phyloP scores from a whole-genome alignment of 768 basidiomycete genomes.

The Suillus bovinus region DNA sequence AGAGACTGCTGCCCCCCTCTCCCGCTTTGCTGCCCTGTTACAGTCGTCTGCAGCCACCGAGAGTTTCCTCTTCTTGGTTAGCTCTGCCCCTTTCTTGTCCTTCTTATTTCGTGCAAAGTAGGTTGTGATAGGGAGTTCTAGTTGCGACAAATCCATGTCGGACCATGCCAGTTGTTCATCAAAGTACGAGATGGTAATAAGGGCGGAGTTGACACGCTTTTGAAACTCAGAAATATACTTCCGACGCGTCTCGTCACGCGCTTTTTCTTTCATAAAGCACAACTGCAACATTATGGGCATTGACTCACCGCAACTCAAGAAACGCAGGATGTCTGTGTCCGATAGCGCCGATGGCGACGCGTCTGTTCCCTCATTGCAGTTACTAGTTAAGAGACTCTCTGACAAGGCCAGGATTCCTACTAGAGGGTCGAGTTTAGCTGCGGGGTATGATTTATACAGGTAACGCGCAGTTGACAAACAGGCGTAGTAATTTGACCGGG shows the following conservation, averaged over 20 bases:
- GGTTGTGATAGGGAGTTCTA: constrained; percentile 34
- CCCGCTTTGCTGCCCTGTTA: constrained; percentile 22
- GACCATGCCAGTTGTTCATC: not conserved
- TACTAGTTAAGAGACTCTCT: constrained; percentile 85
- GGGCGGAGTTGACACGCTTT: constrained; percentile 45
- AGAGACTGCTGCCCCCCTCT: constrained; percentile 8
- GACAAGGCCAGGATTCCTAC: constrained; percentile 83
- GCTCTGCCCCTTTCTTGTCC: constrained; percentile 9
- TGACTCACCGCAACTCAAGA: constrained; percentile 48
- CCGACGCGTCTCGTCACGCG: constrained; percentile 25
- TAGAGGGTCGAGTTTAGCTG: constrained; percentile 81
- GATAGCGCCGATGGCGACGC: constrained; percentile 33
- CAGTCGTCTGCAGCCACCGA: constrained; percentile 1
- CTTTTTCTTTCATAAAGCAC: not conserved
- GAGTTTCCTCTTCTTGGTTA: constrained; percentile 10
- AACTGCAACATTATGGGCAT: constrained; percentile 18
- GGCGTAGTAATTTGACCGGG: constrained; percentile 8
- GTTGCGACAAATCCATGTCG: constrained; percentile 33
- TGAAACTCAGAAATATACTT: constrained; percentile 27
- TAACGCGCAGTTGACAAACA: constrained; percentile 25
- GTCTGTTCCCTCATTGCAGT: constrained; percentile 42
- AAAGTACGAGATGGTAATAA: not conserved
- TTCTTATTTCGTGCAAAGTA: constrained; percentile 24
- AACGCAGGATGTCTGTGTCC: constrained; percentile 63
- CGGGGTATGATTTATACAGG: constrained; percentile 97